Percentiles rank a stretch among this genome's conserved stretches.
These are phyloP conservation scores for Juglanconis oblonga DNA, from an alignment of 2,329 filamentous ascomycete genomes.

Conservation along the genomic window DNA sequence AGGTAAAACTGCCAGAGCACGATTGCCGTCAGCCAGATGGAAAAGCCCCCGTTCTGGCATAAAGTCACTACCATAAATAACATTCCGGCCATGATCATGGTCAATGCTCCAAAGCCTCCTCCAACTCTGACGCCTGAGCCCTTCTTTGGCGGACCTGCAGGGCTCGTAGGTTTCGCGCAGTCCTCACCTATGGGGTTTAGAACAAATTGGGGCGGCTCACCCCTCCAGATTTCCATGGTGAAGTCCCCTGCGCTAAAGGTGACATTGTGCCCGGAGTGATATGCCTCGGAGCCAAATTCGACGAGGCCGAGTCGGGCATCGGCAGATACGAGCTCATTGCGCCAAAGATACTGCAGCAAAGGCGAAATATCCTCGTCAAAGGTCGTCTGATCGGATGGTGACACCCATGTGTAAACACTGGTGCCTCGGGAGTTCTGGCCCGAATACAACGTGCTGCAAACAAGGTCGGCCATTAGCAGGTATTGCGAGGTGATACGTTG, in stretches of 20 bases:
- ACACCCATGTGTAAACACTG: conserved; percentile 30
- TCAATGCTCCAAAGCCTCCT: neutral
- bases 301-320: conserved; percentile 27
- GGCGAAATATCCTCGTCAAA: conserved; percentile 30
- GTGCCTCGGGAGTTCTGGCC: conserved; percentile 28
- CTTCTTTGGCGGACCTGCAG: conserved; percentile 7
- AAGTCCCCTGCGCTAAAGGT: conserved; percentile 30
- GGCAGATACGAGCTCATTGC: conserved; percentile 26
- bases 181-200: conserved; percentile 7
- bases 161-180: conserved; percentile 7
- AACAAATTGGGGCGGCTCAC: conserved; percentile 5
- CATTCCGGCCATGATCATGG: neutral
- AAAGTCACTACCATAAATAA: neutral
- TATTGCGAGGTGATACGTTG: neutral
- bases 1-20: neutral
- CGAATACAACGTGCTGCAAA: conserved; percentile 26
- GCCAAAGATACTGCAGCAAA: conserved; percentile 29
- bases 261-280: conserved; percentile 26
- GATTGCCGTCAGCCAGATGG: neutral
- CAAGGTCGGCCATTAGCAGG: neutral
- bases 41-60: neutral
- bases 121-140: neutral
- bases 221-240: conserved; percentile 22
- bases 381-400: conserved; percentile 21
- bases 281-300: conserved; percentile 31